Conservation (phyloP, 345 rosid genomes). For the Brassica incana region DNA sequence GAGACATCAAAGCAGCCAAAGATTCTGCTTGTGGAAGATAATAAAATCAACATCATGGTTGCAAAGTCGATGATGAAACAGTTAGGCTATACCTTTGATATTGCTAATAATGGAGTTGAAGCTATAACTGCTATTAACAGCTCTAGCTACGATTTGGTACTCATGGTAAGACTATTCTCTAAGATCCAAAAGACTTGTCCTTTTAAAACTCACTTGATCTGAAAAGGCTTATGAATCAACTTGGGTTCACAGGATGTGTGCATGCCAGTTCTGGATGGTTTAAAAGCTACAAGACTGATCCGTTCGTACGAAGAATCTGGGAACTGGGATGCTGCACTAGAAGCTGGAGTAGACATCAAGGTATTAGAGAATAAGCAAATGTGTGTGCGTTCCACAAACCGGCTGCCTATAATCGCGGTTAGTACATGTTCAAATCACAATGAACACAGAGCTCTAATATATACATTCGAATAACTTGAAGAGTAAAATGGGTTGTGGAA, state of each 20-base stretch:
- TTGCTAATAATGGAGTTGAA: slow-evolving; percentile 80
- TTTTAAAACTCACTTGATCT: not conserved
- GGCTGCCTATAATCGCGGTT: slow-evolving; percentile 86
- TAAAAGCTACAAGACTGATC: slow-evolving; percentile 85
- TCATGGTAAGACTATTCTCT: slow-evolving; percentile 72
- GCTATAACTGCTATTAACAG: slow-evolving; percentile 66
- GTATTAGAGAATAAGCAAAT: slow-evolving; percentile 7
- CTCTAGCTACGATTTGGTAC: slow-evolving; percentile 64
- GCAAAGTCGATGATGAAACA: slow-evolving; percentile 85
- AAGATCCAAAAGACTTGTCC: not conserved
- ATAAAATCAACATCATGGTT: slow-evolving; percentile 88
- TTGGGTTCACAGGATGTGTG: slow-evolving; percentile 71
- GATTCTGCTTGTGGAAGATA: slow-evolving; percentile 96
- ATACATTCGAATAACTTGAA: slow-evolving; percentile 14
- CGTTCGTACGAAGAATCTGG: slow-evolving; percentile 87
- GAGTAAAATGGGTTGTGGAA: not conserved
- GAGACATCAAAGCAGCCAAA: slow-evolving; percentile 63
- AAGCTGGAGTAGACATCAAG: slow-evolving; percentile 64
- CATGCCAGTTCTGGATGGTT: slow-evolving; percentile 96
- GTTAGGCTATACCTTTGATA: slow-evolving; percentile 71
- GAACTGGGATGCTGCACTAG: slow-evolving; percentile 72
- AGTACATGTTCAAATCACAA: slow-evolving; percentile 26
- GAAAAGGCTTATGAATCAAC: not conserved
- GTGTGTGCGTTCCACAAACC: slow-evolving; percentile 27
- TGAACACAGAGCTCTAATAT: not conserved